Evolutionary conservation across 495 filamentous ascomycete genomes (phyloP), one percentile per base, ranked within the genome.

Genomic region (Pyrenula massariospora): DNA sequence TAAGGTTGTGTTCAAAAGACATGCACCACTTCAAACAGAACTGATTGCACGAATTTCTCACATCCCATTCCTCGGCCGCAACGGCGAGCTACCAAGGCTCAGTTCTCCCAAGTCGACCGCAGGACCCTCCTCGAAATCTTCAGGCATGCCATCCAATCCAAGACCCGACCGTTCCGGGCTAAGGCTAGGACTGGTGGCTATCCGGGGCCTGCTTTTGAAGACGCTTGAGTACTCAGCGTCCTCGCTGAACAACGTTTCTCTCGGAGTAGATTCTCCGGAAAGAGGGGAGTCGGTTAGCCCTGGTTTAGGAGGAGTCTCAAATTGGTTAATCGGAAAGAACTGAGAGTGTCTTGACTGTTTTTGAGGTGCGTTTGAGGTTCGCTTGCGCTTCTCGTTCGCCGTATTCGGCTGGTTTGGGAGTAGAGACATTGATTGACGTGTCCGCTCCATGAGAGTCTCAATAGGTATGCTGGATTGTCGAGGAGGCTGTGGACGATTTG

Each of bases 171-270:
- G 8, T 24, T 52, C 50, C 19, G 50, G 61, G 59, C 21, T 12
- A 8, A 52, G 8, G 22, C 10, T 20, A n/a, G 89, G 88, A 70
- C 90, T 94, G 5, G 75, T 76, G 54, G 83, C 85, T 55, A 96
- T 77, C 59, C 84, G 86, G 1, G 91, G 91, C 58, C 91, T 69
- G 47, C 87, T 89, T 70, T 84, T 90, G 69, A 96, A 96, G 1
- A 96, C 84, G 54, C 85, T 87, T 52, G 87, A 85, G 64, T 93
- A 91, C 60, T 88, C 86, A 15, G 83, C 84, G 53, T 84, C 80
- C n/a, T 82, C 79, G 25, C 77, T 71, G 53, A 87, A 82, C 31
- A 88, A 70, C 53, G 77, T 68, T 61, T 85, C 81, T 22, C 73
- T 70, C 2, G 79, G 81, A 21, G 79, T 83, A 0, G 74, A 70